These are phyloP conservation scores for Nadsonia fulvescens DNA, from an alignment of 805 yeast genomes.

Conservation along the genomic window DNA sequence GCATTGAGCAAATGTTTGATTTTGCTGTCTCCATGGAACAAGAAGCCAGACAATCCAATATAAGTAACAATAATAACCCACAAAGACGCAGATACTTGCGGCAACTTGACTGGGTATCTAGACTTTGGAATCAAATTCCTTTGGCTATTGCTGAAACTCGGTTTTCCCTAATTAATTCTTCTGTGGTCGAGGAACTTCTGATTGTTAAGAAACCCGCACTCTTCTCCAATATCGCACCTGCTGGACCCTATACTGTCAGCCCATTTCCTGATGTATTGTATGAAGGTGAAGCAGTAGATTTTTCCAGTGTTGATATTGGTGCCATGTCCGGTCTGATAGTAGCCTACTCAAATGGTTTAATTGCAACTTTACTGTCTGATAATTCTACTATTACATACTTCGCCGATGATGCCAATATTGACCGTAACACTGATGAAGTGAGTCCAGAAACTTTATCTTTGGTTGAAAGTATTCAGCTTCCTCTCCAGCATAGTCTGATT, in stretches of 20 bases:
- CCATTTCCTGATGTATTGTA: conserved; percentile 42
- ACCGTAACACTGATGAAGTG: no score
- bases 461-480: no score
- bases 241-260: conserved; percentile 36
- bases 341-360: no score
- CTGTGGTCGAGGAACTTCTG: conserved; percentile 2
- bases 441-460: no score
- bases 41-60: conserved; percentile 6
- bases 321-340: no score
- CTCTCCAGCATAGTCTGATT: no score
- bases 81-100: conserved; percentile 5
- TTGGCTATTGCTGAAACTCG: conserved; percentile 9
- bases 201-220: conserved; percentile 1
- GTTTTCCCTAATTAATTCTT: conserved; percentile 12
- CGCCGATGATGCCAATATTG: no score
- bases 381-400: no score
- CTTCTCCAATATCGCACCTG: conserved; percentile 17
- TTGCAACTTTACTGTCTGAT: no score
- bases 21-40: conserved; percentile 17
- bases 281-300: conserved; percentile 27
- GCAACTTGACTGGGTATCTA: conserved; percentile 10
- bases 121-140: conserved; percentile 10
- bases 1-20: conserved; percentile 19
- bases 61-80: background rate
- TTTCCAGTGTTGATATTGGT: no score